Evolutionary conservation across 1,284 basidiomycete genomes (phyloP).

Genomic region (Waitea zeae): DNA sequence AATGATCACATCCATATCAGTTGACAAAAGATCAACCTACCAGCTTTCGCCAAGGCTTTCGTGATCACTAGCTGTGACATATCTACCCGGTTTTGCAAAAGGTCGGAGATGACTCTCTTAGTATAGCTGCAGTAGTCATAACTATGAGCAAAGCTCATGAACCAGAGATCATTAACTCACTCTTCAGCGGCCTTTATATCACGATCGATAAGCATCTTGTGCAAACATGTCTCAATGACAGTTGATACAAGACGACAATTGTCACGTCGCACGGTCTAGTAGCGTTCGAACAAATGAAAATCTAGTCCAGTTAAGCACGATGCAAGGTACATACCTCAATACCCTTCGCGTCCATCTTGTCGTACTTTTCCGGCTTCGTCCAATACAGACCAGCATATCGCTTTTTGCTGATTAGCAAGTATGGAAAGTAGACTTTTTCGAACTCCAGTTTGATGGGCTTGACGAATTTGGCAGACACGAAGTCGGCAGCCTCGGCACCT

Average conservation of each 20-base stretch:
- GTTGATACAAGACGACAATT: constrained; percentile 92
- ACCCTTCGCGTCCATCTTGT: constrained; percentile 98
- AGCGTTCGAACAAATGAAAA: constrained; percentile 4
- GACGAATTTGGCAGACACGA: constrained; percentile 84
- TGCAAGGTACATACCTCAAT: constrained; percentile 57
- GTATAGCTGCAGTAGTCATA: constrained; percentile 44
- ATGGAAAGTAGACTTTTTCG: constrained; percentile 96
- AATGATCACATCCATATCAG: neutral
- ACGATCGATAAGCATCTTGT: constrained; percentile 90
- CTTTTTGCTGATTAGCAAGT: constrained; percentile 93
- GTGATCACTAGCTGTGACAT: constrained; percentile 98
- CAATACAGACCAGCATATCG: constrained; percentile 93
- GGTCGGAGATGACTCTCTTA: constrained; percentile 82
- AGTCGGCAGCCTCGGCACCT: constrained; percentile 88
- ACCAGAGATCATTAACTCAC: constrained; percentile 22
- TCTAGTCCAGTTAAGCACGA: constrained; percentile 1
- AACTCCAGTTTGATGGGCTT: constrained; percentile 96
- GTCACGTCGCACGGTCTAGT: constrained; percentile 85
- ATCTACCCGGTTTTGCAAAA: constrained; percentile 90
- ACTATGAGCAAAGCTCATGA: neutral
- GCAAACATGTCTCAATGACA: constrained; percentile 90
- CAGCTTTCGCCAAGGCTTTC: constrained; percentile 81
- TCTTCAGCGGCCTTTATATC: constrained; percentile 87
- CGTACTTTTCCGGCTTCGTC: constrained; percentile 85
- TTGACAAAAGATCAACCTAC: constrained; percentile 19